Conservation (phyloP, 371 early-diverging fungal genomes). For the Rhizopus microsporus region DNA sequence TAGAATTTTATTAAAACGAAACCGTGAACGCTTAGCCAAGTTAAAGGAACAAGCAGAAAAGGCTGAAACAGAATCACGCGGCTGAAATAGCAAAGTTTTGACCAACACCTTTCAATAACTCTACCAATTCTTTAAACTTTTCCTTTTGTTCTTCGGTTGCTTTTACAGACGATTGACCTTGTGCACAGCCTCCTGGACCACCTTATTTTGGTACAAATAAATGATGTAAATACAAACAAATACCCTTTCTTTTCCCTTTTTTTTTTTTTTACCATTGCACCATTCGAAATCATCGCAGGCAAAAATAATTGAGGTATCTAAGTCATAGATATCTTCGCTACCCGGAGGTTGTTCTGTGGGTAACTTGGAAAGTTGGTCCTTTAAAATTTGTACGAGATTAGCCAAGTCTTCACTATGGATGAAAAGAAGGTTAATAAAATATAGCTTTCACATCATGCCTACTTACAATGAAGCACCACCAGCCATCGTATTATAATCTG, state of each 20-base stretch:
- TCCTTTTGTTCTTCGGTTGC: constrained; percentile 42
- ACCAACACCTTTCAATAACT: constrained; percentile 27
- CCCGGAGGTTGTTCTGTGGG: constrained; percentile 49
- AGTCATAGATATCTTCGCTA: constrained; percentile 55
- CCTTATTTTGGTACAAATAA: constrained; percentile 21
- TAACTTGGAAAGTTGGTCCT: constrained; percentile 25
- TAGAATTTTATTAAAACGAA: constrained; percentile 69
- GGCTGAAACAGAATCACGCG: too few species aligned
- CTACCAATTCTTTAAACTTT: constrained; percentile 34
- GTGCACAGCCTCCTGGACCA: constrained; percentile 44
- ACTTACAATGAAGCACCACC: constrained; percentile 37
- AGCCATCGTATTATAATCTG: constrained; percentile 31
- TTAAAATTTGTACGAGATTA: constrained; percentile 15
- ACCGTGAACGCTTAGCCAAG: constrained; percentile 52
- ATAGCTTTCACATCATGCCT: neutral
- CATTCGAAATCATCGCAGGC: constrained; percentile 48
- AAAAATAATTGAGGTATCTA: constrained; percentile 42
- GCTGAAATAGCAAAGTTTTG: constrained; percentile 24
- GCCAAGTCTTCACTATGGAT: constrained; percentile 19
- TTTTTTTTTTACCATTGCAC: constrained; percentile 39
- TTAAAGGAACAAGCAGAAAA: constrained; percentile 34
- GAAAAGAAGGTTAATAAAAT: constrained; percentile 7
- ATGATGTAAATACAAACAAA: constrained; percentile 5
- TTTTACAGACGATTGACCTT: constrained; percentile 26
- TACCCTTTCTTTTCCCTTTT: constrained; percentile 1